These are phyloP conservation scores for Viola pubescens DNA, from an alignment of 441 rosid species.

Conservation along the genomic window DNA sequence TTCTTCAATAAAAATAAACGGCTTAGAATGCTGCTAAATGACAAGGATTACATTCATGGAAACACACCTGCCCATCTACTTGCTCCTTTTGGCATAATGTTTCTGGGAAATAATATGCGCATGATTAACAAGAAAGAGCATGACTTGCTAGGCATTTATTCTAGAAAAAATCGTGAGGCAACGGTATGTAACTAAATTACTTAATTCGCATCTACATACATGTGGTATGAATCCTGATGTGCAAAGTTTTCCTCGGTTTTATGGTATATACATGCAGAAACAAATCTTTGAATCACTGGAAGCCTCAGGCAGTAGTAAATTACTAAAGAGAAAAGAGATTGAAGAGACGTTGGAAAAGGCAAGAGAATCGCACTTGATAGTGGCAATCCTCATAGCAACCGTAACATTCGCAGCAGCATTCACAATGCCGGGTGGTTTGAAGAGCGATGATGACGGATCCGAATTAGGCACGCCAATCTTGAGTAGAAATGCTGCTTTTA, in stretches of 20 bases:
- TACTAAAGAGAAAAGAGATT: no score
- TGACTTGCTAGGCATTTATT: no score
- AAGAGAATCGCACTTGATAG: neutral
- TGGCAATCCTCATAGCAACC: conserved; percentile 8
- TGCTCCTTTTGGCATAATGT: neutral
- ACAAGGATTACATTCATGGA: neutral
- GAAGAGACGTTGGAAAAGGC: neutral
- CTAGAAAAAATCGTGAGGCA: no score
- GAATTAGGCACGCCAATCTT: neutral
- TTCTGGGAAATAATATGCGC: neutral
- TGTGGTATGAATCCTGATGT: no score
- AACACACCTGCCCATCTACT: neutral
- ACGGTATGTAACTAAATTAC: no score
- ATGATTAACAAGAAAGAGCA: neutral
- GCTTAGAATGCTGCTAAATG: neutral
- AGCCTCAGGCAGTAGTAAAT: no score
- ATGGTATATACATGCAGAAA: no score
- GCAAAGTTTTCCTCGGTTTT: no score
- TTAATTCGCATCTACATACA: no score
- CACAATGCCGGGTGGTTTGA: conserved; percentile 7
- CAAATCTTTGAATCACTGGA: no score
- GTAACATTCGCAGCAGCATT: conserved; percentile 9
- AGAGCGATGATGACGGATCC: no score
- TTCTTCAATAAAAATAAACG: neutral
- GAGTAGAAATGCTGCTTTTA: neutral